These are phyloP conservation scores for Fraxinus platypoda DNA, from an alignment of 305 asterid genomes.

Conservation along the genomic window DNA sequence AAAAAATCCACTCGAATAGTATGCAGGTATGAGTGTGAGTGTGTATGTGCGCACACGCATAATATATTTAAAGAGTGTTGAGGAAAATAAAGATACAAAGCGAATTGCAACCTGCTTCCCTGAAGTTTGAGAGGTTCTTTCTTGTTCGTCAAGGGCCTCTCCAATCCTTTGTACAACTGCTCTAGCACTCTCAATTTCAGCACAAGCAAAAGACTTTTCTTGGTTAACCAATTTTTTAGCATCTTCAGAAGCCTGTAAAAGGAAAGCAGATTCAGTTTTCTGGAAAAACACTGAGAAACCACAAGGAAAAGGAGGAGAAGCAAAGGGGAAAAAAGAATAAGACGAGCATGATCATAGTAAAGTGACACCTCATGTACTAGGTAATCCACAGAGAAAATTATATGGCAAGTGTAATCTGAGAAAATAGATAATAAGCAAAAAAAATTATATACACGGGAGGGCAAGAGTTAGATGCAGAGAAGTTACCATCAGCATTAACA, in stretches of 20 bases:
- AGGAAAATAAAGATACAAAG: background rate
- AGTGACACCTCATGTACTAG: background rate
- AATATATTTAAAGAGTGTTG: background rate
- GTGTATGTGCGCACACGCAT: background rate
- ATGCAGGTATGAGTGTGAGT: background rate
- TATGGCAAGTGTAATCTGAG: background rate
- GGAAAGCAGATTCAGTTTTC: conserved; percentile 9
- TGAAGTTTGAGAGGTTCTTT: conserved; percentile 56
- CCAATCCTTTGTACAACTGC: conserved; percentile 97
- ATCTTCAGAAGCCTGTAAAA: conserved; percentile 93
- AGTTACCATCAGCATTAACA: background rate
- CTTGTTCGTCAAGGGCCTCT: conserved; percentile 94
- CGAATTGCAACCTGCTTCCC: conserved; percentile 45
- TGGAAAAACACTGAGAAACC: background rate
- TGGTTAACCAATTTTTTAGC: conserved; percentile 93
- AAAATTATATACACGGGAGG: background rate
- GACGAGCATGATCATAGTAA: background rate
- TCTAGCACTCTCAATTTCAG: conserved; percentile 96
- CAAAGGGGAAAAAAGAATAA: background rate
- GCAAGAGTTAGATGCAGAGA: background rate
- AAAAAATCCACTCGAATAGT: background rate
- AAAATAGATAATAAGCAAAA: background rate
- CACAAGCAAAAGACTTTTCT: conserved; percentile 98
- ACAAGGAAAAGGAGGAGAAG: background rate
- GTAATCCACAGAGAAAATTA: background rate